These are phyloP conservation scores for Xylaria sp. DNA, from an alignment of 2,329 filamentous ascomycete species.

Conservation along the genomic window DNA sequence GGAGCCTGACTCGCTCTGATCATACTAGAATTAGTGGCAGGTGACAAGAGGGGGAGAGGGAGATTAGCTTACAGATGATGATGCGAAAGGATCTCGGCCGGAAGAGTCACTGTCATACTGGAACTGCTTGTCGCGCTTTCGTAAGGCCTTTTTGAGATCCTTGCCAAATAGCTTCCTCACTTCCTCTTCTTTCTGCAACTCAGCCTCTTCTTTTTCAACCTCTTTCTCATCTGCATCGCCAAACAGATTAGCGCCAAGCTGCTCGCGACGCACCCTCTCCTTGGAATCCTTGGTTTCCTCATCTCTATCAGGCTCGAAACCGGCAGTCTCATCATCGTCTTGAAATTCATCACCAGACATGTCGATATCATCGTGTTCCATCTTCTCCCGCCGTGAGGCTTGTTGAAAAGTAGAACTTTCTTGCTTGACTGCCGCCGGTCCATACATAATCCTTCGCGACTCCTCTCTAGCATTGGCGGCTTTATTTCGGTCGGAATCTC, in stretches of 20 bases:
- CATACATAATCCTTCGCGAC: slow-evolving; percentile 69
- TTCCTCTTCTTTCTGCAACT: slow-evolving; percentile 75
- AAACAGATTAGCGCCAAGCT: slow-evolving; percentile 89
- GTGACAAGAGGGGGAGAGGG: slow-evolving; percentile 19
- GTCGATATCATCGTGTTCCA: slow-evolving; percentile 77
- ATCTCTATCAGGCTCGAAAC: slow-evolving; percentile 81
- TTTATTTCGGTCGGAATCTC: slow-evolving; percentile 64
- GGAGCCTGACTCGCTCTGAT: slow-evolving; percentile 53
- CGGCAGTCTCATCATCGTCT: slow-evolving; percentile 84
- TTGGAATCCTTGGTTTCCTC: slow-evolving; percentile 81
- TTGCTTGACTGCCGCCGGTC: slow-evolving; percentile 71
- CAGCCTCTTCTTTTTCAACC: slow-evolving; percentile 78
- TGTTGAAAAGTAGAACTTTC: slow-evolving; percentile 73
- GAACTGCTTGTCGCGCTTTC: slow-evolving; percentile 85
- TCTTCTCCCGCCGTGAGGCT: slow-evolving; percentile 70
- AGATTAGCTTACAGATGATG: slow-evolving; percentile 57
- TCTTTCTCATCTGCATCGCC: slow-evolving; percentile 74
- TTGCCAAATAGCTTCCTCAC: slow-evolving; percentile 79
- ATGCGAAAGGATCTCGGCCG: slow-evolving; percentile 64
- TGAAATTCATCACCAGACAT: slow-evolving; percentile 81
- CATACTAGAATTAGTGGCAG: slow-evolving; percentile 40
- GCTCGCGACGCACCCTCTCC: slow-evolving; percentile 79
- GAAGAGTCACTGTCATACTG: slow-evolving; percentile 81
- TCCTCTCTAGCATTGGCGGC: slow-evolving; percentile 68
- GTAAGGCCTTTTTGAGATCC: slow-evolving; percentile 80